Evolutionary conservation across 805 yeast genomes (phyloP).

Genomic region (Candida tammaniensis): DNA sequence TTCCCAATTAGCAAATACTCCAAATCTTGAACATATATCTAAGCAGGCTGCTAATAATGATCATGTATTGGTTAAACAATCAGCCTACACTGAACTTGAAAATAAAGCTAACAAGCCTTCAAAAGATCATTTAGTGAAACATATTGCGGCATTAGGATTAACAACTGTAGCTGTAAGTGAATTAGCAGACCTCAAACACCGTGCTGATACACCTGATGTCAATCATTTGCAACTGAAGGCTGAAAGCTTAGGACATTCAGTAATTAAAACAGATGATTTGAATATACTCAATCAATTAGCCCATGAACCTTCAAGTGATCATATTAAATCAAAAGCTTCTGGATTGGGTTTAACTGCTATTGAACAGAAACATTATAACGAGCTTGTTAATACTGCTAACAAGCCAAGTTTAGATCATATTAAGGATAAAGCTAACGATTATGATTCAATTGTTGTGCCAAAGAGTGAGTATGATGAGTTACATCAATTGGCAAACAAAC

Average conservation of each 20-base stretch:
- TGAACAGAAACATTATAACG: constrained; percentile 6
- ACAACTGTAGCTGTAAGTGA: constrained; percentile 11
- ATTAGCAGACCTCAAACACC: neutral
- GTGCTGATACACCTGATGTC: constrained; percentile 5
- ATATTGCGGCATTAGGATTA: constrained; percentile 11
- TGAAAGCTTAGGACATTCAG: constrained; percentile 10
- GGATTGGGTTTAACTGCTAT: neutral
- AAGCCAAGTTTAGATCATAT: constrained; percentile 11
- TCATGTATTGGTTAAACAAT: constrained; percentile 7
- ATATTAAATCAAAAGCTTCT: constrained; percentile 3
- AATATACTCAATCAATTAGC: constrained; percentile 10
- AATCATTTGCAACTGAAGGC: constrained; percentile 19
- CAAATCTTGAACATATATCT: constrained; percentile 15
- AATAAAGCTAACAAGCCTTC: constrained; percentile 14
- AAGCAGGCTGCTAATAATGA: constrained; percentile 4
- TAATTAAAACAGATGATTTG: constrained; percentile 11
- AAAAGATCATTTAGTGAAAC: constrained; percentile 13
- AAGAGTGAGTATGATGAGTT: constrained; percentile 3
- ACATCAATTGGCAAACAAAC: neutral
- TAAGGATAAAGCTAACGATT: constrained; percentile 1
- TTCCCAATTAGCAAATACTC: constrained; percentile 13
- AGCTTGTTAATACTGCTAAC: too few relatives aligned
- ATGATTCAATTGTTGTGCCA: neutral
- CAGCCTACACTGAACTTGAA: constrained; percentile 18
- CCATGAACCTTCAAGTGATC: constrained; percentile 9